Evolutionary conservation across 2,329 filamentous ascomycete species (phyloP).

Genomic region (Xylaria sp.): DNA sequence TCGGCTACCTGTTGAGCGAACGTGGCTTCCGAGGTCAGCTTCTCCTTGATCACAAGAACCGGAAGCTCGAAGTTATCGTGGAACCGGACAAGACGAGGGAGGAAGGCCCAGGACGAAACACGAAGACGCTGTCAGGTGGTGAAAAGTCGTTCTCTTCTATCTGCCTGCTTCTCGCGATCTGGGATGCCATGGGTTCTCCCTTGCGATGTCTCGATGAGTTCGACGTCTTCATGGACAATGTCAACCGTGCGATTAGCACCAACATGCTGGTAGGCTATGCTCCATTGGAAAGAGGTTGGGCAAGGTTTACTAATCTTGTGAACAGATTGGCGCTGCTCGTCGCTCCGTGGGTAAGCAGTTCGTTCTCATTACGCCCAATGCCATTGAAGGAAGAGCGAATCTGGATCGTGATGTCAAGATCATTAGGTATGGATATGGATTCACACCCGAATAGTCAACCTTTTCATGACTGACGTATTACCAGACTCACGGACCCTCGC

Average conservation of each 20-base stretch:
- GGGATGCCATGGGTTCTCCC: slow-evolving; percentile 97
- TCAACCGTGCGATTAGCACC: slow-evolving; percentile 89
- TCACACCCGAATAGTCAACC: background rate
- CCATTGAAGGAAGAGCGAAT: slow-evolving; percentile 57
- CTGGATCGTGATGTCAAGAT: slow-evolving; percentile 69
- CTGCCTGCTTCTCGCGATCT: slow-evolving; percentile 84
- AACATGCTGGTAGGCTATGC: slow-evolving; percentile 71
- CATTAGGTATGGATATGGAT: slow-evolving; percentile 49
- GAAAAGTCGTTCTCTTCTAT: slow-evolving; percentile 98
- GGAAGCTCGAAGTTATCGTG: slow-evolving; percentile 71
- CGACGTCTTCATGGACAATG: slow-evolving; percentile 98
- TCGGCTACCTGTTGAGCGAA: slow-evolving; percentile 83
- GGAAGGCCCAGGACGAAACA: slow-evolving; percentile 67
- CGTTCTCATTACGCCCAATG: slow-evolving; percentile 92
- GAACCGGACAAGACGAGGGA: slow-evolving; percentile 65
- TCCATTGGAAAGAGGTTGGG: background rate
- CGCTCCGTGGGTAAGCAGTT: slow-evolving; percentile 87
- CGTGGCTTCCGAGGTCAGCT: slow-evolving; percentile 82
- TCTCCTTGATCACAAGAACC: slow-evolving; percentile 68
- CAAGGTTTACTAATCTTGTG: slow-evolving; percentile 22
- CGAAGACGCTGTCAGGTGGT: slow-evolving; percentile 88
- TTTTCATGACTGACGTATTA: slow-evolving; percentile 24
- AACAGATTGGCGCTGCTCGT: slow-evolving; percentile 73
- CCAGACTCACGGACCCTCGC: slow-evolving; percentile 54
- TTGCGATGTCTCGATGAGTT: slow-evolving; percentile 96